These are phyloP conservation scores for Aschersonia sp. DNA, from an alignment of 2,329 filamentous ascomycete genomes.

Conservation along the genomic window DNA sequence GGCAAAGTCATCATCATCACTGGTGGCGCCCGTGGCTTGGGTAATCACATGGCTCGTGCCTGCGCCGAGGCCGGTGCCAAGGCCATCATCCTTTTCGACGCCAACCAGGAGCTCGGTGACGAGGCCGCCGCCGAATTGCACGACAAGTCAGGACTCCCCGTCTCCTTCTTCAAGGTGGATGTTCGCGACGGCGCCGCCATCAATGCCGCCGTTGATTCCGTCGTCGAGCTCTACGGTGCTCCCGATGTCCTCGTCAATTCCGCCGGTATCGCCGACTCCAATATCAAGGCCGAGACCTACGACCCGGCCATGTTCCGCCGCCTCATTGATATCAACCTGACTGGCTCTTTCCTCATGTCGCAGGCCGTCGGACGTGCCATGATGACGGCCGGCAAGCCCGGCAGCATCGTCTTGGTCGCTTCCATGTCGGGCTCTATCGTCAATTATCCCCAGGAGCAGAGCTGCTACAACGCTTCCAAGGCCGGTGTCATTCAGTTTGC, in stretches of 20 bases:
- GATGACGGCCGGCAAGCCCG: slow-evolving; percentile 57
- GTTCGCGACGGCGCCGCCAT: slow-evolving; percentile 59
- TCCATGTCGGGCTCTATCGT: slow-evolving; percentile 75
- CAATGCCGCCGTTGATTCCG: slow-evolving; percentile 51
- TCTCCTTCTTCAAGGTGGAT: slow-evolving; percentile 67
- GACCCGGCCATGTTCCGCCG: slow-evolving; percentile 63
- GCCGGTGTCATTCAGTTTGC: slow-evolving; percentile 64
- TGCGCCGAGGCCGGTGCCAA: slow-evolving; percentile 63
- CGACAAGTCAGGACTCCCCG: slow-evolving; percentile 56
- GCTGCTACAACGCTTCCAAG: slow-evolving; percentile 74
- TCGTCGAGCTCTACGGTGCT: slow-evolving; percentile 50
- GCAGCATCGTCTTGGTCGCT: slow-evolving; percentile 61
- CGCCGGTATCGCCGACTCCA: slow-evolving; percentile 69
- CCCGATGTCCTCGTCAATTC: slow-evolving; percentile 69
- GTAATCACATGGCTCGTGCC: slow-evolving; percentile 66
- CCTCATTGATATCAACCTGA: slow-evolving; percentile 71
- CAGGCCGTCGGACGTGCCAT: slow-evolving; percentile 59
- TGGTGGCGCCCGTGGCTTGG: slow-evolving; percentile 62
- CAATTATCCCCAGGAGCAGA: slow-evolving; percentile 77
- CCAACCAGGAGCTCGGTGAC: slow-evolving; percentile 62
- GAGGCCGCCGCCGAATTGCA: slow-evolving; percentile 55
- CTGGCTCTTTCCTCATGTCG: slow-evolving; percentile 62
- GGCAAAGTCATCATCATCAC: slow-evolving; percentile 61
- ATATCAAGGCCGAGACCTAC: slow-evolving; percentile 70
- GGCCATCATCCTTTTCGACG: slow-evolving; percentile 61